Base-by-base conservation (phyloP, 805 yeast species). In the Saccharomycopsis sp. region DNA sequence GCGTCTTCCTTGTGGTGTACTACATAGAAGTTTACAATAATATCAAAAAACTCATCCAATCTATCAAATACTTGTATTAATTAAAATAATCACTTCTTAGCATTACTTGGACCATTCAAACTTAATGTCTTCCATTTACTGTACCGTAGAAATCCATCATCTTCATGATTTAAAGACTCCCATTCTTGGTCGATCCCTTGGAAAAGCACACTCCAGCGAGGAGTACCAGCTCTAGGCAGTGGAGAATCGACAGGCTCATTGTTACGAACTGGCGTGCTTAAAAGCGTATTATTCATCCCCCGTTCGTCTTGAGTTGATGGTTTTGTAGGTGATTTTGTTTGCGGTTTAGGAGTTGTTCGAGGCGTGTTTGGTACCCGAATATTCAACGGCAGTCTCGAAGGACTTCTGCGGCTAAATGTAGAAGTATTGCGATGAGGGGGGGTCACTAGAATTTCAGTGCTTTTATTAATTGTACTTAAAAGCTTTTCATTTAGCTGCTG, bases 141-240 rank as follows among this genome's bases (percentile, higher is more conserved):
- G 50, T 52, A 60, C 52, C 54, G 47, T 54, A 58, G 17, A 47
- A 52, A 60, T 29, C 63, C 63, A 7, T 44, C 61, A 44, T 60
- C 63, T 3, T 51, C 60, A 34, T 58, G 50, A 34, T 53, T 59
- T n/a, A 60, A 42, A 7, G 63, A 53, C 47, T 58, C 59, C 63
- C 63, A 60, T 55, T 60, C 63, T 42, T 60, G 55, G 41, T 60
- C 63, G 29, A 60, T 60, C 15, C 56, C 63, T 41, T 58, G 61
- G 24, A 60, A 60, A 42, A 60, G 52, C 3, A 54, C 50, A 35
- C 63, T 60, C 61, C 61, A 60, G n/a, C 63, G 19, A 29, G 63
- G 63, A 3, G 61, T 60, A 7, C 55, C 58, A 1, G 61, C 44
- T 17, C 35, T 56, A 3, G 61, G 56, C 15, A 15, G 19, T 23